phyloP scores from a whole-genome alignment of 345 rosid genomes.

The Linum tenue region DNA sequence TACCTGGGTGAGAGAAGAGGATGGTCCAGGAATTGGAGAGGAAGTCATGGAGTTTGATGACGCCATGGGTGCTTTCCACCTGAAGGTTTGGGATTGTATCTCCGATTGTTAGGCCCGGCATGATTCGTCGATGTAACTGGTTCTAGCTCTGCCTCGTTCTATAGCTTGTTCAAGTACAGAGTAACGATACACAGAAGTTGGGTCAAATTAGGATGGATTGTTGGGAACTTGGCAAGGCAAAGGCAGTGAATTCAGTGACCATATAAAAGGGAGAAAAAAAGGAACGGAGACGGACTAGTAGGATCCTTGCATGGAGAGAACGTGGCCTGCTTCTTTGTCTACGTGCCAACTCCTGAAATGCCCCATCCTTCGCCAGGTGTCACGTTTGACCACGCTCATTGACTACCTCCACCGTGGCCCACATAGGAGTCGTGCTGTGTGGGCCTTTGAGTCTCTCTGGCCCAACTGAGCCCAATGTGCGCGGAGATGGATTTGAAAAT shows the following conservation, averaged over 20 bases:
- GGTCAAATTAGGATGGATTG: no score
- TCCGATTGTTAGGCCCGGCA: constrained; percentile 72
- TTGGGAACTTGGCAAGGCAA: background rate
- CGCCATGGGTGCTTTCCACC: constrained; percentile 57
- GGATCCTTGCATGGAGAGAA: constrained; percentile 27
- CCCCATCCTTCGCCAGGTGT: no score
- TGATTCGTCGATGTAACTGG: background rate
- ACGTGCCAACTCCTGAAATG: no score
- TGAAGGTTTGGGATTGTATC: constrained; percentile 63
- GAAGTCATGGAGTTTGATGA: constrained; percentile 58
- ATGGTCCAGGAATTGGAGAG: constrained; percentile 46
- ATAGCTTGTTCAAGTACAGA: no score
- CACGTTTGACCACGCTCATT: no score
- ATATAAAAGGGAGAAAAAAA: background rate
- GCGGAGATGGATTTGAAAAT: no score
- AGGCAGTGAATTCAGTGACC: background rate
- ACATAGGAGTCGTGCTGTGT: no score
- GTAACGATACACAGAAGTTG: no score
- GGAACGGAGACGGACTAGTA: background rate
- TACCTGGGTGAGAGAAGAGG: constrained; percentile 77
- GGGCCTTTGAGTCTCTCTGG: no score
- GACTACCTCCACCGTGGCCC: no score
- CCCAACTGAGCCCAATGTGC: no score
- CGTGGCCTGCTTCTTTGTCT: constrained; percentile 19
- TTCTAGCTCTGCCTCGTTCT: background rate